Conservation (phyloP, 2,329 filamentous ascomycete genomes). For the Neonectria neomacrospora region DNA sequence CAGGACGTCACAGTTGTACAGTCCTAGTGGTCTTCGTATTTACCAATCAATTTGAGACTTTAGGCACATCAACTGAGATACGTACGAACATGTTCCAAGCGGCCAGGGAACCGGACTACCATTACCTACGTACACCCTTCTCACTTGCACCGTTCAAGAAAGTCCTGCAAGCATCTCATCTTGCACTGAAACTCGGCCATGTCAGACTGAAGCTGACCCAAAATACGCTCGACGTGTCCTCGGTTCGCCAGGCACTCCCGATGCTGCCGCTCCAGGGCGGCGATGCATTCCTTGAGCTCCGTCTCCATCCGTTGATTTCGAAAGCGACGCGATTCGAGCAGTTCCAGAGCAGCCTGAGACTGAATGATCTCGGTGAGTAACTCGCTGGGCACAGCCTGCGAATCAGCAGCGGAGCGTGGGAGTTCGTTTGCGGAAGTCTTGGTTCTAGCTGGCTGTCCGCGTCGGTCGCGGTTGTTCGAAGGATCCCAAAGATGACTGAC, state of each 20-base stretch:
- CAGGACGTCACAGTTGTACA: not conserved
- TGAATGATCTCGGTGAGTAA: not conserved
- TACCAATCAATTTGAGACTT: not conserved
- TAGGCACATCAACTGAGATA: not conserved
- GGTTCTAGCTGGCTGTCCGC: not conserved
- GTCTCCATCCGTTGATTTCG: not conserved
- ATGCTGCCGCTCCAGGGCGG: not conserved
- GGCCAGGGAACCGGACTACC: not conserved
- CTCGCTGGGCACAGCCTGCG: not conserved
- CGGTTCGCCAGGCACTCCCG: not conserved
- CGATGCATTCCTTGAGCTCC: not conserved
- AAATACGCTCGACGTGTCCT: not conserved
- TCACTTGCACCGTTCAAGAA: not conserved
- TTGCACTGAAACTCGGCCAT: not conserved
- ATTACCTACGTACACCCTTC: not conserved
- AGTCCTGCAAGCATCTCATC: not conserved
- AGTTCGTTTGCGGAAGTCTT: not conserved
- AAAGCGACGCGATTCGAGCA: not conserved
- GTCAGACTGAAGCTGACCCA: not conserved
- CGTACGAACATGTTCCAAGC: not conserved
- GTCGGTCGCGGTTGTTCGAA: not conserved
- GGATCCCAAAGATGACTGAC: not conserved
- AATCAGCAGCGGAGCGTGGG: not conserved
- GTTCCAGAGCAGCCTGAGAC: not conserved
- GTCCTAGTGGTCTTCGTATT: not conserved